These are phyloP conservation scores for Syzygium oleosum DNA, from an alignment of 345 rosid genomes.

Conservation along the genomic window DNA sequence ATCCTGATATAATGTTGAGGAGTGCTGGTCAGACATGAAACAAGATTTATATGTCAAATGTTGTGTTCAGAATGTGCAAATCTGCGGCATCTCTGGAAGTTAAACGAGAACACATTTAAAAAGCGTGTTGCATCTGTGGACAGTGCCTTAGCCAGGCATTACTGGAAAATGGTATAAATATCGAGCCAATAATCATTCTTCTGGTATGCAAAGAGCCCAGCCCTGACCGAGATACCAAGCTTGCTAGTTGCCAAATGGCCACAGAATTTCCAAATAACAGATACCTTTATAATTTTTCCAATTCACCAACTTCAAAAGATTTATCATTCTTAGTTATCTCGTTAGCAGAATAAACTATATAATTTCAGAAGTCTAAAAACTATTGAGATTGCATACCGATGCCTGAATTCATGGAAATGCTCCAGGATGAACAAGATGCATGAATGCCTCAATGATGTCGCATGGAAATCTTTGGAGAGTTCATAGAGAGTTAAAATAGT, in stretches of 20 bases:
- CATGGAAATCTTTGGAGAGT: slow-evolving; percentile 56
- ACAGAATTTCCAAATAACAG: not conserved
- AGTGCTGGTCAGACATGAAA: too few relatives aligned
- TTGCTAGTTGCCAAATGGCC: not conserved
- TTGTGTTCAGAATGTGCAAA: not conserved
- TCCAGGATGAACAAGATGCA: slow-evolving; percentile 57
- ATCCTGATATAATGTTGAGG: too few relatives aligned
- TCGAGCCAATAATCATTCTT: slow-evolving; percentile 70
- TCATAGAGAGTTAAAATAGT: slow-evolving; percentile 55
- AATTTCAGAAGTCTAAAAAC: not conserved
- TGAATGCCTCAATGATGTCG: slow-evolving; percentile 41
- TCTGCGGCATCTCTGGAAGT: not conserved
- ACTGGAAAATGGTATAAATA: slow-evolving; percentile 8
- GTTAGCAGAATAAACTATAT: not conserved
- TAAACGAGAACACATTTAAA: not conserved
- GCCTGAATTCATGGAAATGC: slow-evolving; percentile 39
- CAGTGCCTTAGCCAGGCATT: slow-evolving; percentile 31
- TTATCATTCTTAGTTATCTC: not conserved
- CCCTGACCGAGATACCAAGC: not conserved
- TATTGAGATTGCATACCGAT: not conserved
- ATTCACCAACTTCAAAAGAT: not conserved
- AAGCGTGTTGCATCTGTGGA: not conserved
- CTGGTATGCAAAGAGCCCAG: not conserved
- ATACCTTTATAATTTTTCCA: too few relatives aligned
- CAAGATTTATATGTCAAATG: not conserved